Conservation (phyloP, 768 basidiomycete genomes). For the Vararia minispora region DNA sequence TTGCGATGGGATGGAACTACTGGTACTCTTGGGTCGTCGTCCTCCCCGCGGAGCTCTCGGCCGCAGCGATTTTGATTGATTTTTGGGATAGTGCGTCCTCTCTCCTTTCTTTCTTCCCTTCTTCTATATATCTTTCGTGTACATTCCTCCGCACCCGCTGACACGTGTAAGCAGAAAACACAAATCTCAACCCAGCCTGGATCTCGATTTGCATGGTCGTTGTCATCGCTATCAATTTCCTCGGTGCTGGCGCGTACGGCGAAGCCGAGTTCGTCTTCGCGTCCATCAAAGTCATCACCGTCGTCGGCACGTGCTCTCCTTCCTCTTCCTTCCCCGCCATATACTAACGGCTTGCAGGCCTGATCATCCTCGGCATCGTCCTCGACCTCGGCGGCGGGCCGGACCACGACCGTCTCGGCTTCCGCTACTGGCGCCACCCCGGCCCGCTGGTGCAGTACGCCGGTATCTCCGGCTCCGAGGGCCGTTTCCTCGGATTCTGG, state of each 20-base stretch:
- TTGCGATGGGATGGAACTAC: conserved; percentile 36
- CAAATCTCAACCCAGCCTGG: conserved; percentile 21
- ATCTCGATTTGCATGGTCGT: conserved; percentile 25
- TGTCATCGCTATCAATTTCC: conserved; percentile 26
- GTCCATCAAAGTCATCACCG: conserved; percentile 33
- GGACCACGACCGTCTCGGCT: conserved; percentile 30
- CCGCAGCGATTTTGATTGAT: conserved; percentile 37
- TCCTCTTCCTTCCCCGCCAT: conserved; percentile 29
- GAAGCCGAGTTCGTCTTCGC: conserved; percentile 47
- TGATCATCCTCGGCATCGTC: conserved; percentile 36
- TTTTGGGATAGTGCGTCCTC: conserved; percentile 33
- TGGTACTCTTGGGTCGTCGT: conserved; percentile 26
- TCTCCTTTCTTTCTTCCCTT: too few species aligned
- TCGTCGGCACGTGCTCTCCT: conserved; percentile 19
- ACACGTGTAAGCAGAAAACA: too few species aligned
- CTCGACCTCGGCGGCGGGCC: conserved; percentile 43
- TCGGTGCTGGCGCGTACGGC: conserved; percentile 31
- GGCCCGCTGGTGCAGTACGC: conserved; percentile 24
- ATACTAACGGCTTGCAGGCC: conserved; percentile 11
- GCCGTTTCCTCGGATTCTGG: conserved; percentile 23
- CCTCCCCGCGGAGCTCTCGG: conserved; percentile 40
- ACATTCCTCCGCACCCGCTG: too few species aligned
- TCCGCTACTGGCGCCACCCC: conserved; percentile 37
- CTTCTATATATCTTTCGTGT: too few species aligned
- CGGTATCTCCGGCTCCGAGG: conserved; percentile 23